phyloP scores from a whole-genome alignment of 2,329 filamentous ascomycete species.

The Hymenotorrendiella dingleyae region DNA sequence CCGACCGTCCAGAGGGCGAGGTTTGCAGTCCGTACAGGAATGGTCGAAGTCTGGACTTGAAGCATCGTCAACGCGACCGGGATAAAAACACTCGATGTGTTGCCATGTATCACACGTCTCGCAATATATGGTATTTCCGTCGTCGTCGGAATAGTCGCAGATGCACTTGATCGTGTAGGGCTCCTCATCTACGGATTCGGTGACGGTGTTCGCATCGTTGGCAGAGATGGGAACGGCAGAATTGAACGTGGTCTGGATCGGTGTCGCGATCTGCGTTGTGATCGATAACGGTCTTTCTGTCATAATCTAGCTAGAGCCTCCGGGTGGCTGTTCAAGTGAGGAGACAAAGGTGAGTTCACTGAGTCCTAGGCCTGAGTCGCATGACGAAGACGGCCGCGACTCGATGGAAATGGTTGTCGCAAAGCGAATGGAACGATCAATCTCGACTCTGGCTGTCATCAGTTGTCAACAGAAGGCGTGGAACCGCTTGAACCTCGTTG shows the following conservation, averaged over 20 bases:
- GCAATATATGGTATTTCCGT: constrained; percentile 96
- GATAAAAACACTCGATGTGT: constrained; percentile 95
- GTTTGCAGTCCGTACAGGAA: constrained; percentile 84
- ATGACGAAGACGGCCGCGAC: constrained; percentile 33
- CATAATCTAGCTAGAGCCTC: constrained; percentile 34
- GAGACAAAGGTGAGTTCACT: constrained; percentile 31
- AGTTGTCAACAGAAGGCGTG: constrained; percentile 17
- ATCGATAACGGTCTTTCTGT: constrained; percentile 33
- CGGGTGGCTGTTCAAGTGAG: constrained; percentile 28
- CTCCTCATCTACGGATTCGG: constrained; percentile 61
- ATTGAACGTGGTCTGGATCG: constrained; percentile 22
- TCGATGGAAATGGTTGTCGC: constrained; percentile 27
- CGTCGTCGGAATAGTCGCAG: constrained; percentile 87
- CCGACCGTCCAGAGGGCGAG: constrained; percentile 65
- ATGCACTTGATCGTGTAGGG: constrained; percentile 98
- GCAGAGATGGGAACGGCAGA: constrained; percentile 17
- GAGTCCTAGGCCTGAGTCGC: constrained; percentile 32
- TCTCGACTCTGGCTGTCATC: constrained; percentile 23
- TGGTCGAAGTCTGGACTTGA: constrained; percentile 69
- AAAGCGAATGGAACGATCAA: constrained; percentile 20
- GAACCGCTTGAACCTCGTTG: constrained; percentile 6
- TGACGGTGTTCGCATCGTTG: constrained; percentile 26
- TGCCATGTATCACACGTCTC: constrained; percentile 97
- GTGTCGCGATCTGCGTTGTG: constrained; percentile 32
- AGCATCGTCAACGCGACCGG: constrained; percentile 63